Evolutionary conservation across 257 asterid genomes (phyloP).

Genomic region (Jasminum sambac): DNA sequence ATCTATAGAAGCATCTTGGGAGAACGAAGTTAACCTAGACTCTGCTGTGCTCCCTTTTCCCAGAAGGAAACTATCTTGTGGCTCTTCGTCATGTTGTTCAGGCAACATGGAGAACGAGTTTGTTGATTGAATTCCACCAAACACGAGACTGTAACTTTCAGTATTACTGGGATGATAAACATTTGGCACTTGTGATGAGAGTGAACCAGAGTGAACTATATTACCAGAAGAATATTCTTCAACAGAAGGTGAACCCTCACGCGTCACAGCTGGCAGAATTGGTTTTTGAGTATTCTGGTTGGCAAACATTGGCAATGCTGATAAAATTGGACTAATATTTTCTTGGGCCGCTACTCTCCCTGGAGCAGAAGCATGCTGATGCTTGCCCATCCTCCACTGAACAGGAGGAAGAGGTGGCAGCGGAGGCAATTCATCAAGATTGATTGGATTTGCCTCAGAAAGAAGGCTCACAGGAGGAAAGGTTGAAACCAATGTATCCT

Average conservation of each 20-base stretch:
- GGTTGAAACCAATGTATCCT: conserved; percentile 31
- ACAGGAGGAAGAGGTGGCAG: conserved; percentile 97
- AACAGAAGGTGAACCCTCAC: conserved; percentile 12
- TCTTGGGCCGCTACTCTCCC: conserved; percentile 21
- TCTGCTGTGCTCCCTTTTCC: conserved; percentile 16
- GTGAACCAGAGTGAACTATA: neutral
- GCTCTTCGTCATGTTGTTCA: conserved; percentile 25
- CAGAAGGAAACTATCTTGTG: neutral
- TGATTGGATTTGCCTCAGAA: conserved; percentile 36
- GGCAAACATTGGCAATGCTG: conserved; percentile 2
- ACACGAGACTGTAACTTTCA: conserved; percentile 11
- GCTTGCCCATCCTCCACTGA: conserved; percentile 83
- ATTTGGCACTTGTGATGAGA: conserved; percentile 6
- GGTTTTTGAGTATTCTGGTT: neutral
- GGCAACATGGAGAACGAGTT: conserved; percentile 21
- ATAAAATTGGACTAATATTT: neutral
- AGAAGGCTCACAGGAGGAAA: conserved; percentile 37
- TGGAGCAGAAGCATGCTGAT: conserved; percentile 45
- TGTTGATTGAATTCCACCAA: neutral
- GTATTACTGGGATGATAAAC: conserved; percentile 21
- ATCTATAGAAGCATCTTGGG: conserved; percentile 26
- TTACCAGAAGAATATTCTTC: neutral
- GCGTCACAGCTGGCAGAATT: conserved; percentile 16
- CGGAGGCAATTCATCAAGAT: conserved; percentile 64
- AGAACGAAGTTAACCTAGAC: conserved; percentile 14